phyloP scores from a whole-genome alignment of 1,284 basidiomycete genomes.

The Hypsizygus ulmarius region DNA sequence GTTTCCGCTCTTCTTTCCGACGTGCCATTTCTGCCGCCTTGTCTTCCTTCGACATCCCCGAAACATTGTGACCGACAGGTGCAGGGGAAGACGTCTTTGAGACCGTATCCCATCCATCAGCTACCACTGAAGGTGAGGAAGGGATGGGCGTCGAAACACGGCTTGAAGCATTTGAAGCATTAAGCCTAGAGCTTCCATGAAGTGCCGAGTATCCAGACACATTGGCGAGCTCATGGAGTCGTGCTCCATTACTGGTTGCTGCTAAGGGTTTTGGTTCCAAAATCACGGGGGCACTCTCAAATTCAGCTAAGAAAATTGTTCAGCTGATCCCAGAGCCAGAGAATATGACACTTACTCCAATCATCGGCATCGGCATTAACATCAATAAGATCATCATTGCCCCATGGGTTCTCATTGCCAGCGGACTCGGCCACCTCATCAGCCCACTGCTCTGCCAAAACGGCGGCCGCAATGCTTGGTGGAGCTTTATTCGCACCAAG shows the following conservation, averaged over 20 bases:
- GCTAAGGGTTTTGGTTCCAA: conserved; percentile 26
- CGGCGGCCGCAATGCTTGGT: conserved; percentile 29
- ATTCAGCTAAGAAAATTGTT: conserved; percentile 56
- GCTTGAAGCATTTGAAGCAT: conserved; percentile 7
- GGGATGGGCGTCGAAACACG: conserved; percentile 18
- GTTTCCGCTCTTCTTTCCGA: conserved; percentile 83
- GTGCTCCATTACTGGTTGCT: conserved; percentile 6
- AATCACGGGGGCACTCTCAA: conserved; percentile 62
- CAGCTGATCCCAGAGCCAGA: neutral
- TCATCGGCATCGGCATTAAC: conserved; percentile 89
- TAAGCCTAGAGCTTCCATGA: neutral
- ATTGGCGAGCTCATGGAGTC: conserved; percentile 10
- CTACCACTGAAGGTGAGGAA: conserved; percentile 16
- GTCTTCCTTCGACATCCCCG: conserved; percentile 76
- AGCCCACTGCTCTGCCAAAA: conserved; percentile 51
- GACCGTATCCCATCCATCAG: conserved; percentile 22
- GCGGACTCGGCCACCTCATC: conserved; percentile 54
- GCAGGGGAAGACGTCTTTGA: conserved; percentile 16
- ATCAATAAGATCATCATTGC: conserved; percentile 80
- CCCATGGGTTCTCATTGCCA: conserved; percentile 61
- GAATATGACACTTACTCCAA: conserved; percentile 65
- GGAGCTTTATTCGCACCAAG: conserved; percentile 57
- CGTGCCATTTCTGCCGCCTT: conserved; percentile 87
- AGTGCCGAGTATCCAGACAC: conserved; percentile 1
- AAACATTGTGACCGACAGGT: conserved; percentile 25